These are phyloP conservation scores for Lotus japonicus DNA, from an alignment of 306 rosid species.

Conservation along the genomic window DNA sequence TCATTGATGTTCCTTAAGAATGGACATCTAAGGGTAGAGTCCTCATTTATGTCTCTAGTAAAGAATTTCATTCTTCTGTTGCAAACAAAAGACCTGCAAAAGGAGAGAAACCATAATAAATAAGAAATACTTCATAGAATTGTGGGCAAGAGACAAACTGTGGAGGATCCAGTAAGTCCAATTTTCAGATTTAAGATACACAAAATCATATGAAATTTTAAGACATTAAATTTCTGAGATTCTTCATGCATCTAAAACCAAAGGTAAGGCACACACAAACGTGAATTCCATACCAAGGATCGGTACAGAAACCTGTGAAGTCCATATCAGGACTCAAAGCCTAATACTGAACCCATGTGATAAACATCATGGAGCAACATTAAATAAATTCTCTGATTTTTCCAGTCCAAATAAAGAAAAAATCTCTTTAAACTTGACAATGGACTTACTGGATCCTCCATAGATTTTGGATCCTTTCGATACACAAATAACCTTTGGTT, in stretches of 20 bases:
- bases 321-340: background rate
- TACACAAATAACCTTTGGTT: too few species aligned
- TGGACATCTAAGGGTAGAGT: conserved; percentile 72
- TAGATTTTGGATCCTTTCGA: too few species aligned
- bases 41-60: conserved; percentile 50
- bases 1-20: conserved; percentile 96
- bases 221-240: background rate
- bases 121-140: background rate
- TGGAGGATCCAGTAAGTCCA: conserved; percentile 1
- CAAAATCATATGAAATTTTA: background rate
- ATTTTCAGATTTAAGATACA: conserved; percentile 1
- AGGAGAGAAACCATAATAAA: background rate
- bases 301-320: too few species aligned
- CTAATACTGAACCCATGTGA: background rate
- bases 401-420: background rate
- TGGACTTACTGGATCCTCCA: background rate
- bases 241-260: background rate
- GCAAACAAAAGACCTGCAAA: conserved; percentile 35
- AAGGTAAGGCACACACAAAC: background rate
- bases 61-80: conserved; percentile 49
- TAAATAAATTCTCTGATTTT: background rate
- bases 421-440: background rate
- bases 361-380: conserved; percentile 4
- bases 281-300: background rate
- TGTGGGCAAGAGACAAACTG: too few species aligned